Percentiles rank a stretch among this genome's conserved stretches.
These are phyloP conservation scores for Coniochaeta ligniaria DNA, from an alignment of 2,329 filamentous ascomycete species.

Conservation along the genomic window DNA sequence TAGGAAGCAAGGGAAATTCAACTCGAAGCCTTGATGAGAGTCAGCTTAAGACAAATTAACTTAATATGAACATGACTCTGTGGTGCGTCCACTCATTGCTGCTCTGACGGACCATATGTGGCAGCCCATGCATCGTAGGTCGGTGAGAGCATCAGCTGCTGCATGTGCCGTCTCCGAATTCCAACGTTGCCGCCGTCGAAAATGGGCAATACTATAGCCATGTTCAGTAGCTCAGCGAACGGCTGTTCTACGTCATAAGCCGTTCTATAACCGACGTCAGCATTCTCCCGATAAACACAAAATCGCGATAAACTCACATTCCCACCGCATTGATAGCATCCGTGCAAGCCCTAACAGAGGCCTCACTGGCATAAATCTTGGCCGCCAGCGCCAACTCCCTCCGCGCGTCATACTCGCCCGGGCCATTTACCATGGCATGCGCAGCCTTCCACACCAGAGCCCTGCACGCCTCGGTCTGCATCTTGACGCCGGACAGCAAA, in stretches of 20 bases:
- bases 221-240: constrained; percentile 35
- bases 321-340: constrained; percentile 46
- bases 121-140: constrained; percentile 39
- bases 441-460: constrained; percentile 45
- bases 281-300: background rate
- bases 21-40: background rate
- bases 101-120: constrained; percentile 14
- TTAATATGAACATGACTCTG: background rate
- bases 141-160: constrained; percentile 33
- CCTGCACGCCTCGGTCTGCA: constrained; percentile 40
- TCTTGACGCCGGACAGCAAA: constrained; percentile 43
- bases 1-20: constrained; percentile 3
- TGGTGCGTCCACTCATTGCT: background rate
- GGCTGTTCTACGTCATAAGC: constrained; percentile 32
- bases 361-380: constrained; percentile 44
- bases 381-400: constrained; percentile 39
- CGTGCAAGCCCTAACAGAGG: constrained; percentile 36
- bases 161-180: constrained; percentile 38
- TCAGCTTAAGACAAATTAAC: background rate
- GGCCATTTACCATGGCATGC: constrained; percentile 31
- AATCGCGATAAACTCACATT: constrained; percentile 24
- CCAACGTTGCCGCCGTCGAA: constrained; percentile 50
- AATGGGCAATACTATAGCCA: constrained; percentile 36
- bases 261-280: constrained; percentile 15
- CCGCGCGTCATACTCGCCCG: constrained; percentile 28